phyloP scores from a whole-genome alignment of 345 rosid species.

The Cardiospermum halicacabum region DNA sequence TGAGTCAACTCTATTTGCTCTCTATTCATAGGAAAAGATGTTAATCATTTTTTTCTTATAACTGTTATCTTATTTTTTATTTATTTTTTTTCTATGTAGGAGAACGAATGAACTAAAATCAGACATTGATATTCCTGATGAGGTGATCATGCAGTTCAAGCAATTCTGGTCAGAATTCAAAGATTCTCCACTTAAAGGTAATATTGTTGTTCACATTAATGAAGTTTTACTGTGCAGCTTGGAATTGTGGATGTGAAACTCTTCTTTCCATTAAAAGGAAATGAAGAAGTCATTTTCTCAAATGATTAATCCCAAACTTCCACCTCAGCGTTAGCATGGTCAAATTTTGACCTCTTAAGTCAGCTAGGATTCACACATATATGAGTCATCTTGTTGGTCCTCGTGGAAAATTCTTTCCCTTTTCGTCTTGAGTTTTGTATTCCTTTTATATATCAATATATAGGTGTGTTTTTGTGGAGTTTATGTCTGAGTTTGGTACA shows the following conservation, averaged over 20 bases:
- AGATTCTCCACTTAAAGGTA: constrained; percentile 74
- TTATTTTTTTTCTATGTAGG: constrained; percentile 42
- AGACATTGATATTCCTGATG: constrained; percentile 63
- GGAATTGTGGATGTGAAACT: not conserved
- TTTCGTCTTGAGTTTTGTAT: too few species aligned
- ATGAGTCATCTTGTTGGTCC: not conserved
- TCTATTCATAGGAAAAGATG: not conserved
- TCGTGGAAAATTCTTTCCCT: too few species aligned
- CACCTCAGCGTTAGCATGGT: not conserved
- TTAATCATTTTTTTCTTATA: not conserved
- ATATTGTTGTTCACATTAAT: not conserved
- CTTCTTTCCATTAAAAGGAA: not conserved
- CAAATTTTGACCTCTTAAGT: not conserved
- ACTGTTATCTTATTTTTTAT: not conserved
- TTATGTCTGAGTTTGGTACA: not conserved
- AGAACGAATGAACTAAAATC: constrained; percentile 83
- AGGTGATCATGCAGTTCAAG: constrained; percentile 56
- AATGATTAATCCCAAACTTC: not conserved
- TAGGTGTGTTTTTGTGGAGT: not conserved
- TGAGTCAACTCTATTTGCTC: not conserved
- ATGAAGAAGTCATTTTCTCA: not conserved
- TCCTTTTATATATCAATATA: not conserved
- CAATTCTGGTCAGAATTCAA: constrained; percentile 77
- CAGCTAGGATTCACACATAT: not conserved
- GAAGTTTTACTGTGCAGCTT: not conserved